phyloP scores from a whole-genome alignment of 306 rosid species.

The Astragalus glycyphyllos region DNA sequence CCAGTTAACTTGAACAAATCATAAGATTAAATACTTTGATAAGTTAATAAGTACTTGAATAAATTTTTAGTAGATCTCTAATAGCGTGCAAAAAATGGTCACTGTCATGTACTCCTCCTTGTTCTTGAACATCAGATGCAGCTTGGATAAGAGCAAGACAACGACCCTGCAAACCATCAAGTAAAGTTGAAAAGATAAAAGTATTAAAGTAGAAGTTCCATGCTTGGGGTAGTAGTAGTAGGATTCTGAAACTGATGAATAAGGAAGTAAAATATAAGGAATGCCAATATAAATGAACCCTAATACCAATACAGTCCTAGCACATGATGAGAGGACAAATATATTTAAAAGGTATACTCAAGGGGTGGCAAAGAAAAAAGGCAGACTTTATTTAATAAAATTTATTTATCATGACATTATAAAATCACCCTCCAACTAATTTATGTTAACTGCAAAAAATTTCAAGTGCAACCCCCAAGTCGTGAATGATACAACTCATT shows the following conservation, averaged over 20 bases:
- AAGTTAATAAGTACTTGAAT: constrained; percentile 68
- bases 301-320: constrained; percentile 4
- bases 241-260: constrained; percentile 4
- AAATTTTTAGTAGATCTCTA: constrained; percentile 91
- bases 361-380: constrained; percentile 21
- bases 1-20: constrained; percentile 36
- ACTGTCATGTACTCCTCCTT: constrained; percentile 95
- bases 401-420: constrained; percentile 21
- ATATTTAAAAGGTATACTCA: constrained; percentile 14
- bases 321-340: constrained; percentile 24
- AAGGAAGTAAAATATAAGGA: constrained; percentile 29
- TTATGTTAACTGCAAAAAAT: constrained; percentile 23
- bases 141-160: constrained; percentile 92
- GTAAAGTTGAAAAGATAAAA: constrained; percentile 32
- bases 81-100: constrained; percentile 93
- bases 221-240: constrained; percentile 7
- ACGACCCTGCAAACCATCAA: constrained; percentile 65
- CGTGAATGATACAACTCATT: constrained; percentile 29
- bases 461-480: constrained; percentile 31
- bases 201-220: constrained; percentile 1
- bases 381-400: not conserved
- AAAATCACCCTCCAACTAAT: constrained; percentile 20
- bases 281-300: constrained; percentile 33
- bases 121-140: constrained; percentile 92
- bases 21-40: not conserved